Evolutionary conservation across 192 early-diverging fungal genomes (phyloP).

Genomic region (Piromyces finnis): DNA sequence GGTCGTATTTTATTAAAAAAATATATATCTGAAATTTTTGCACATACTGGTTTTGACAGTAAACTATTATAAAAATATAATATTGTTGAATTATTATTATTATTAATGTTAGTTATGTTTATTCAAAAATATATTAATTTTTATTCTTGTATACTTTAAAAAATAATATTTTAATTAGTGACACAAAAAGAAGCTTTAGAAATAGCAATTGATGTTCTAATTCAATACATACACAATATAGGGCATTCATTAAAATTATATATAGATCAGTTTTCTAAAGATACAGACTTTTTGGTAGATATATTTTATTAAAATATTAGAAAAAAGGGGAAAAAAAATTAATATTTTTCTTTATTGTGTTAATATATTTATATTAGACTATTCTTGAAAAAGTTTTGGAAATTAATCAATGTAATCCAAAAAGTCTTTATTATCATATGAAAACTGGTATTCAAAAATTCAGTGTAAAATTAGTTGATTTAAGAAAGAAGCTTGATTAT

Average conservation of each 20-base stretch:
- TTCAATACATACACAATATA: neutral
- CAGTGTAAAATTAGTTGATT: constrained; percentile 48
- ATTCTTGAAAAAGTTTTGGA: neutral
- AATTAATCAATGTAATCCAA: neutral
- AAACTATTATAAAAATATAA: neutral
- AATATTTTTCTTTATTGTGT: too few relatives aligned
- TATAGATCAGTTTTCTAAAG: neutral
- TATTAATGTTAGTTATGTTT: too few relatives aligned
- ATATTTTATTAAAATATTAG: too few relatives aligned
- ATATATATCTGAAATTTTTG: constrained; percentile 41
- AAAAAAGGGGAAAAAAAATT: too few relatives aligned
- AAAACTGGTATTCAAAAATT: constrained; percentile 60
- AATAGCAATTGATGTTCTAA: neutral
- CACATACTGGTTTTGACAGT: constrained; percentile 84
- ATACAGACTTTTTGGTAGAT: neutral
- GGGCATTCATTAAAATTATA: neutral
- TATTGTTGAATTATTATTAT: neutral
- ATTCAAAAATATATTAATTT: too few relatives aligned
- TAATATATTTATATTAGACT: too few relatives aligned
- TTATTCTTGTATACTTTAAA: too few relatives aligned
- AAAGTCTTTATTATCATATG: constrained; percentile 54
- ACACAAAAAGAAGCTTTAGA: neutral
- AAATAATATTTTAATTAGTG: too few relatives aligned
- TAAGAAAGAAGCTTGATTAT: constrained; percentile 52
- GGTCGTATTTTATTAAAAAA: constrained; percentile 42